These are phyloP conservation scores for Xylona heveae DNA, from an alignment of 495 filamentous ascomycete species.

Conservation along the genomic window DNA sequence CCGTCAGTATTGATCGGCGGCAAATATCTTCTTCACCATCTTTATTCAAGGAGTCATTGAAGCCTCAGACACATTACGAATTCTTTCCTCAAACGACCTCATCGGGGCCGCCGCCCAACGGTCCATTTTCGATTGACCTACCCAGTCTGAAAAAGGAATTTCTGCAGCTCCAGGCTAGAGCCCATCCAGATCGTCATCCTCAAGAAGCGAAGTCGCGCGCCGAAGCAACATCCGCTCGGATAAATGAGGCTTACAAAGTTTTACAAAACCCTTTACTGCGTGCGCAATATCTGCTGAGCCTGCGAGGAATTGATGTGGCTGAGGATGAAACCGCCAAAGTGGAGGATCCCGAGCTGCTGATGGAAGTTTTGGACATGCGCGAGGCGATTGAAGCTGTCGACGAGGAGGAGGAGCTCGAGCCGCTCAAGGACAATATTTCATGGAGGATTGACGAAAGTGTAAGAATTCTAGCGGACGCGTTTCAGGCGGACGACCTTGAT, in stretches of 20 bases:
- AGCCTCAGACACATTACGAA: slow-evolving; percentile 45
- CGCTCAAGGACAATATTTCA: slow-evolving; percentile 43
- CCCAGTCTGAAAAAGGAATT: slow-evolving; percentile 58
- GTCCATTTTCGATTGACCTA: slow-evolving; percentile 52
- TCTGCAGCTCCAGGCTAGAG: slow-evolving; percentile 52
- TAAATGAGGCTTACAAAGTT: slow-evolving; percentile 81
- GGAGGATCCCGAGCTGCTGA: slow-evolving; percentile 51
- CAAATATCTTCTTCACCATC: too few relatives aligned
- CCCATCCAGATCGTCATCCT: slow-evolving; percentile 68
- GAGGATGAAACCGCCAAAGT: slow-evolving; percentile 47
- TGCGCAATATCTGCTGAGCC: slow-evolving; percentile 62
- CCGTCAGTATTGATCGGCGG: too few relatives aligned
- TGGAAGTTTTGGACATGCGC: slow-evolving; percentile 71
- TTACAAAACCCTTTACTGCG: slow-evolving; percentile 52
- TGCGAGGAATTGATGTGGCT: slow-evolving; percentile 53
- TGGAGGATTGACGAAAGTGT: slow-evolving; percentile 38
- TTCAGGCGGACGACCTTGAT: slow-evolving; percentile 42
- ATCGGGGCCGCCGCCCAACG: slow-evolving; percentile 53
- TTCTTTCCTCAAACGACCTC: slow-evolving; percentile 74
- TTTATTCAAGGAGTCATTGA: too few relatives aligned
- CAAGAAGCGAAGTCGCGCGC: slow-evolving; percentile 34
- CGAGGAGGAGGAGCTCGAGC: slow-evolving; percentile 38
- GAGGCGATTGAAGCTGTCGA: slow-evolving; percentile 66
- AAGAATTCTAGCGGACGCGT: slow-evolving; percentile 32
- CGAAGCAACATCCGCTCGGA: slow-evolving; percentile 48